phyloP scores from a whole-genome alignment of 116 monocot species.

The Posidonia oceanica region DNA sequence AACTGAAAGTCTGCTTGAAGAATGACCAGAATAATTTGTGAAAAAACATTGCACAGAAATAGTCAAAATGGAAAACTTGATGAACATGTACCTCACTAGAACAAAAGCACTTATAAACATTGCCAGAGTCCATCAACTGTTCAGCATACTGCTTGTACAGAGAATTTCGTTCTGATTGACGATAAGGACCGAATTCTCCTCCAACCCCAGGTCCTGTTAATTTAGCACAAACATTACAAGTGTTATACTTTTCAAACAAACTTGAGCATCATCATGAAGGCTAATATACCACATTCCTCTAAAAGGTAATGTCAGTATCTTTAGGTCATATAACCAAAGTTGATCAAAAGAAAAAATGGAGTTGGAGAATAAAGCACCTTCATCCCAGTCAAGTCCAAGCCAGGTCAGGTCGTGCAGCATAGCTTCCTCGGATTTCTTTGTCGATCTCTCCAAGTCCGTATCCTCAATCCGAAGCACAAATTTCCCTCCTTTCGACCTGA shows the following conservation, averaged over 20 bases:
- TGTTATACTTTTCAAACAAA: neutral
- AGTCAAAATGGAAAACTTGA: neutral
- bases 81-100: conserved; percentile 62
- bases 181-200: conserved; percentile 91
- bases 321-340: too few relatives aligned
- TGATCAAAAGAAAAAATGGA: neutral
- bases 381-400: conserved; percentile 99
- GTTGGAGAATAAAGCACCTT: conserved; percentile 34
- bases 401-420: conserved; percentile 78
- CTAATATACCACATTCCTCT: too few relatives aligned
- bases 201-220: conserved; percentile 74
- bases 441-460: conserved; percentile 93
- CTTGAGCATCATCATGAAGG: too few relatives aligned
- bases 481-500: conserved; percentile 83
- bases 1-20: too few relatives aligned
- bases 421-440: conserved; percentile 89
- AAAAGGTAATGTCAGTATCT: too few relatives aligned
- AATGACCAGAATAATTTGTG: neutral
- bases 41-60: neutral
- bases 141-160: conserved; percentile 87
- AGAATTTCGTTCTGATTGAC: conserved; percentile 87
- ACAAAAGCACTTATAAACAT: conserved; percentile 90
- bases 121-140: conserved; percentile 60
- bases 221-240: neutral
- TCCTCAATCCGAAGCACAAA: conserved; percentile 92